These are phyloP conservation scores for Fusarium sp. DNA, from an alignment of 2,329 filamentous ascomycete genomes.

Conservation along the genomic window DNA sequence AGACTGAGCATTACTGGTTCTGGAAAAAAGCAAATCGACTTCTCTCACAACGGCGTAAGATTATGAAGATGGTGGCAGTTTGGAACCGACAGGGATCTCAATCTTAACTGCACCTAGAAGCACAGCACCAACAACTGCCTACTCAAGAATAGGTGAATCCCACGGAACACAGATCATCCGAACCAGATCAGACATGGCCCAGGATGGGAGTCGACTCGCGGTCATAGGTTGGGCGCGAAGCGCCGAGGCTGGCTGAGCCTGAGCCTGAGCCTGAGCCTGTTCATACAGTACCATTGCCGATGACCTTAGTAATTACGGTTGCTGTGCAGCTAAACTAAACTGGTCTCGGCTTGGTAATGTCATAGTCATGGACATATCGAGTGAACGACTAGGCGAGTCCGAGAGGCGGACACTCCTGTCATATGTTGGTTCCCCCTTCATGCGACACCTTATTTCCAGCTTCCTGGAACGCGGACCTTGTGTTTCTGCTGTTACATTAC, in stretches of 20 bases:
- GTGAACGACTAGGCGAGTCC: background rate
- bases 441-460: slow-evolving; percentile 19
- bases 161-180: slow-evolving; percentile 13
- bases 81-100: slow-evolving; percentile 10
- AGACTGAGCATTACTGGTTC: slow-evolving; percentile 1
- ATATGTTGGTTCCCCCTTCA: slow-evolving; percentile 20
- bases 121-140: slow-evolving; percentile 11
- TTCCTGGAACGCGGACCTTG: slow-evolving; percentile 28
- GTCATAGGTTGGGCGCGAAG: slow-evolving; percentile 24
- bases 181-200: slow-evolving; percentile 2
- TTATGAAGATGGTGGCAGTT: slow-evolving; percentile 21
- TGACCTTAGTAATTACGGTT: background rate
- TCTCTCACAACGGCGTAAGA: slow-evolving; percentile 3
- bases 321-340: background rate
- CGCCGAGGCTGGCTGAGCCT: slow-evolving; percentile 17
- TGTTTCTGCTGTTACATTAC: background rate
- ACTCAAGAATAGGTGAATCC: slow-evolving; percentile 1
- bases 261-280: background rate
- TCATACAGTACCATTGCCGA: background rate
- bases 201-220: slow-evolving; percentile 16
- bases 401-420: slow-evolving; percentile 7
- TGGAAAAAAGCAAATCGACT: slow-evolving; percentile 19
- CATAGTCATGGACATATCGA: background rate
- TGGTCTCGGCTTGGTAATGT: background rate
- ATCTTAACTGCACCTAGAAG: background rate